Conservation (phyloP, 345 rosid genomes). For the Carallia pectinifolia region DNA sequence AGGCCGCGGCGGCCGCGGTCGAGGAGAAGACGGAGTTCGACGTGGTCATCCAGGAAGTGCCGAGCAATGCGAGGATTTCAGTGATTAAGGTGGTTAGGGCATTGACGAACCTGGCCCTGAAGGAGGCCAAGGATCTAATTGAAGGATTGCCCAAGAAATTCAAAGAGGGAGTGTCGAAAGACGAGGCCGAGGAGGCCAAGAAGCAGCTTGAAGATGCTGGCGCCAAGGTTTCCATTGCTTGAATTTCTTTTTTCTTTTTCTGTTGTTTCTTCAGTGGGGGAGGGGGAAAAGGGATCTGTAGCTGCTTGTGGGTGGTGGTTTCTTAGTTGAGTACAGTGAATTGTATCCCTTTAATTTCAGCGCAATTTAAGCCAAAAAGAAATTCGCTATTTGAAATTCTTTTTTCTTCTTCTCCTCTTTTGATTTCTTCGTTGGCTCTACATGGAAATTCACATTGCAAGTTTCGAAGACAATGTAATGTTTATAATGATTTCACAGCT, state of each 20-base stretch:
- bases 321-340: too few species aligned
- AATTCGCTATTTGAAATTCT: too few species aligned
- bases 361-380: too few species aligned
- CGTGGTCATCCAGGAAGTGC: slow-evolving; percentile 77
- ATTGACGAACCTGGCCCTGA: slow-evolving; percentile 70
- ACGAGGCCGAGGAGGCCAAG: slow-evolving; percentile 88
- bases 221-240: slow-evolving; percentile 60
- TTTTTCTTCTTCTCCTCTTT: too few species aligned
- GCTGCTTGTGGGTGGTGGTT: not conserved
- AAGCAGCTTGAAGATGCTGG: slow-evolving; percentile 88
- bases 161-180: slow-evolving; percentile 67
- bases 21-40: slow-evolving; percentile 88
- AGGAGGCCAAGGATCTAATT: slow-evolving; percentile 82
- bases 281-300: not conserved
- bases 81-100: slow-evolving; percentile 82
- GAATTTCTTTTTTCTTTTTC: not conserved
- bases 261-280: not conserved
- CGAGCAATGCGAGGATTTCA: slow-evolving; percentile 62
- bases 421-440: too few species aligned
- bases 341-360: too few species aligned
- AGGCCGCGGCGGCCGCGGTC: slow-evolving; percentile 31
- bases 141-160: slow-evolving; percentile 91
- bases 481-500: too few species aligned
- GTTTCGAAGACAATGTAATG: too few species aligned
- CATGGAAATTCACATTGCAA: too few species aligned